These are phyloP conservation scores for Luvunga scandens DNA, from an alignment of 345 rosid species.

Conservation along the genomic window DNA sequence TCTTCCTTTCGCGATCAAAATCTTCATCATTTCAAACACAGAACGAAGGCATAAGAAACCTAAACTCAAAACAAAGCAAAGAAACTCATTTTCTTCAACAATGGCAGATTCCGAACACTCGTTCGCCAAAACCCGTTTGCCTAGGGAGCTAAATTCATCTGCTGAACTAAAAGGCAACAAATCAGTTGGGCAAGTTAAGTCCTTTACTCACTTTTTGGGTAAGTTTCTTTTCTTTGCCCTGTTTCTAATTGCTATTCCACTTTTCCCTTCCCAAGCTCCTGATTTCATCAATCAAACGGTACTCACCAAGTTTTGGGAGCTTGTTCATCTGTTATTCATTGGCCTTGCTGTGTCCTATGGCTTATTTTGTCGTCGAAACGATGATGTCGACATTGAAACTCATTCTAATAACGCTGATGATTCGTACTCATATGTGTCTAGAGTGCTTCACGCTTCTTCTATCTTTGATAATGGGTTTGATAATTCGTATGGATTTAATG, in stretches of 20 bases:
- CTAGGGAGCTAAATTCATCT: constrained; percentile 5
- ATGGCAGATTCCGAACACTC: constrained; percentile 49
- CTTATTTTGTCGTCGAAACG: constrained; percentile 65
- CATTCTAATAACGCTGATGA: constrained; percentile 27
- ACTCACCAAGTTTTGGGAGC: constrained; percentile 72
- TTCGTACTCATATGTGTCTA: constrained; percentile 46
- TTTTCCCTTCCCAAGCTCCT: constrained; percentile 83
- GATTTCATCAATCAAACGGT: constrained; percentile 50
- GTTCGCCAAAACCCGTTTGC: constrained; percentile 23
- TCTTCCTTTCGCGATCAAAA: constrained; percentile 56
- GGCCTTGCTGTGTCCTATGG: constrained; percentile 91
- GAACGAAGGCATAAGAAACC: background rate
- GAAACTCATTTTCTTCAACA: constrained; percentile 11
- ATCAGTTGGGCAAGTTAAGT: constrained; percentile 8
- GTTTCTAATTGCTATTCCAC: constrained; percentile 63
- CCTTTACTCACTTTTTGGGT: constrained; percentile 36
- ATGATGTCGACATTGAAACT: constrained; percentile 30
- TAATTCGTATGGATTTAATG: constrained; percentile 35
- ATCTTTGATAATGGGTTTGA: constrained; percentile 63
- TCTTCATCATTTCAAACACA: constrained; percentile 7
- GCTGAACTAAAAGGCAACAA: background rate
- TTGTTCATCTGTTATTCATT: constrained; percentile 57
- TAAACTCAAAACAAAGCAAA: background rate
- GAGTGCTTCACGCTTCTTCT: constrained; percentile 45
- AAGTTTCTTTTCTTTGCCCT: constrained; percentile 49